Percentiles rank a stretch among this genome's conserved stretches.
phyloP scores from a whole-genome alignment of 257 asterid species.

The Solanum lycopersicoides region DNA sequence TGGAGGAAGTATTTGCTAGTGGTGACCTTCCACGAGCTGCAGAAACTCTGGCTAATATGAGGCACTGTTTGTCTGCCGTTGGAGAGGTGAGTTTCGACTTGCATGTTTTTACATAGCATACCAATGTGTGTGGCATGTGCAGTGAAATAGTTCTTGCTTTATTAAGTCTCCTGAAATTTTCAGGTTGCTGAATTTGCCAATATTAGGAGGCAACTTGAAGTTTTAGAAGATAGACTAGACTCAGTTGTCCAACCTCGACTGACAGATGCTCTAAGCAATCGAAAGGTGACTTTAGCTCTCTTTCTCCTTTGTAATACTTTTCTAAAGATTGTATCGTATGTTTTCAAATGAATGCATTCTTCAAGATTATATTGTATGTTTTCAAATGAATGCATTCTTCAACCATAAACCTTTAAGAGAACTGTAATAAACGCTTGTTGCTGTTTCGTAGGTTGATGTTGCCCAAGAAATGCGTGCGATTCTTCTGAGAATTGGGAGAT shows the following conservation, averaged over 20 bases:
- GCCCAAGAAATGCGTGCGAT: constrained; percentile 93
- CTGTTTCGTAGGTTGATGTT: constrained; percentile 49
- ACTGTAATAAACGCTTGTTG: neutral
- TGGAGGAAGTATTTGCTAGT: constrained; percentile 96
- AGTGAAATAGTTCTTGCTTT: neutral
- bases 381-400: constrained; percentile 9
- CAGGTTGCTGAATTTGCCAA: constrained; percentile 99
- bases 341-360: constrained; percentile 9
- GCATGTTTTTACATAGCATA: neutral
- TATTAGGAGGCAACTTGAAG: constrained; percentile 97
- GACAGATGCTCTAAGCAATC: constrained; percentile 75
- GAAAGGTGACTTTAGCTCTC: constrained; percentile 48
- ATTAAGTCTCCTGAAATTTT: constrained; percentile 1
- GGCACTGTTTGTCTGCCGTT: constrained; percentile 94
- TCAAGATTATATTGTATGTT: neutral
- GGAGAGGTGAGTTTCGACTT: constrained; percentile 58
- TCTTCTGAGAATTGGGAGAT: constrained; percentile 81
- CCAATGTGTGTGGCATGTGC: neutral
- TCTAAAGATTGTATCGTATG: neutral
- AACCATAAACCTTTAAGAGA: neutral
- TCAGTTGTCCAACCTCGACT: constrained; percentile 95
- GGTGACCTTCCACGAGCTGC: constrained; percentile 99
- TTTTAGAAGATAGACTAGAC: constrained; percentile 93
- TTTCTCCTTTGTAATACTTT: constrained; percentile 9
- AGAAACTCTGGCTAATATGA: constrained; percentile 94